These are phyloP conservation scores for Aspergillus ustus DNA, from an alignment of 2,329 filamentous ascomycete species.

Conservation along the genomic window DNA sequence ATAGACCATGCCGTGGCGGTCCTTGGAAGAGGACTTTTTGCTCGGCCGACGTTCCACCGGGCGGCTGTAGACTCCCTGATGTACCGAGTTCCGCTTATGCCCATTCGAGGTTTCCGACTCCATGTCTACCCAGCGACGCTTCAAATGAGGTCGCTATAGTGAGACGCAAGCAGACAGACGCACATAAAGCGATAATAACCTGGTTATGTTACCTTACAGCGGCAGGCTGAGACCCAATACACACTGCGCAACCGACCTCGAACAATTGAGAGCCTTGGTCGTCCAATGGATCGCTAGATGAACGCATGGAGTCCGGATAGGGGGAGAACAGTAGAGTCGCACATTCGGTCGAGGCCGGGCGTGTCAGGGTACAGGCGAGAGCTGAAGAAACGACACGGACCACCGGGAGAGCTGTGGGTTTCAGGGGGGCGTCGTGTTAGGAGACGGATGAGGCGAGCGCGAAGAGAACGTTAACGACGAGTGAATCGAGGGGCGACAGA, in stretches of 20 bases:
- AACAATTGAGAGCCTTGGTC: constrained; percentile 39
- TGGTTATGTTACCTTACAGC: constrained; percentile 31
- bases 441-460: constrained; percentile 11
- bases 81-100: constrained; percentile 45
- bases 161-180: constrained; percentile 30
- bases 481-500: constrained; percentile 23
- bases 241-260: constrained; percentile 37
- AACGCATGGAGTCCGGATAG: constrained; percentile 45
- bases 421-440: constrained; percentile 19
- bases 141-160: constrained; percentile 31
- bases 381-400: constrained; percentile 28
- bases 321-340: constrained; percentile 34
- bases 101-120: constrained; percentile 48
- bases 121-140: constrained; percentile 39
- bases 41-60: constrained; percentile 50
- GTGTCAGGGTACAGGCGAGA: constrained; percentile 23
- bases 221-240: constrained; percentile 29
- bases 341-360: constrained; percentile 41
- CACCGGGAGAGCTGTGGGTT: constrained; percentile 21
- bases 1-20: constrained; percentile 52
- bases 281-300: constrained; percentile 39
- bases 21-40: constrained; percentile 53
- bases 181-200: constrained; percentile 26
- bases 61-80: constrained; percentile 43
- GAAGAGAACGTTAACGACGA: constrained; percentile 22